These are phyloP conservation scores for Camelina sativa DNA, from an alignment of 345 rosid species.

Conservation along the genomic window DNA sequence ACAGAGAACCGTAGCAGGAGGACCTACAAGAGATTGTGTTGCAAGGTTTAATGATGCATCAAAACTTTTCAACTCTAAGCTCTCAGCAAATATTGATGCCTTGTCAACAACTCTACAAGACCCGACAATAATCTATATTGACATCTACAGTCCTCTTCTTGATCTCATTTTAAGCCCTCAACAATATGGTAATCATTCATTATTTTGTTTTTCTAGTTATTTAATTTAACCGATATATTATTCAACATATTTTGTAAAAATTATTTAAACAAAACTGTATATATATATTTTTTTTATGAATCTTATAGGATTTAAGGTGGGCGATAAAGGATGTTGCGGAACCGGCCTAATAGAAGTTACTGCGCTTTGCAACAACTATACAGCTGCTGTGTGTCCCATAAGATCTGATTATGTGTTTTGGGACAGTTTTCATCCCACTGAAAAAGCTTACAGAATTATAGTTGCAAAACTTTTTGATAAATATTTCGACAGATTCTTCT, in stretches of 20 bases:
- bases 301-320: constrained; percentile 61
- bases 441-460: constrained; percentile 50
- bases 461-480: constrained; percentile 38
- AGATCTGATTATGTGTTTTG: constrained; percentile 65
- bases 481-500: constrained; percentile 34
- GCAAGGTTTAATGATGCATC: constrained; percentile 33
- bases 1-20: constrained; percentile 47
- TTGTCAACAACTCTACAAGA: constrained; percentile 37
- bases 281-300: background rate
- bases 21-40: constrained; percentile 40
- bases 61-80: constrained; percentile 42
- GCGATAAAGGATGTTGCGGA: constrained; percentile 70
- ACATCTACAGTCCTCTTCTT: constrained; percentile 51
- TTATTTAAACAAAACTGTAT: background rate
- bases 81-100: constrained; percentile 25
- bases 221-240: background rate
- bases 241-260: background rate
- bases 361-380: constrained; percentile 48
- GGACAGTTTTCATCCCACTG: constrained; percentile 86
- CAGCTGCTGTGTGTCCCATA: constrained; percentile 43
- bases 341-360: constrained; percentile 67
- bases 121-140: constrained; percentile 44
- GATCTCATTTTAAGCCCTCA: constrained; percentile 53
- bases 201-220: background rate
- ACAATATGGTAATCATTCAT: constrained; percentile 54